Percentiles rank a stretch among this genome's conserved stretches.
Conservation (phyloP, 768 basidiomycete species). For the Podaxis sp. region DNA sequence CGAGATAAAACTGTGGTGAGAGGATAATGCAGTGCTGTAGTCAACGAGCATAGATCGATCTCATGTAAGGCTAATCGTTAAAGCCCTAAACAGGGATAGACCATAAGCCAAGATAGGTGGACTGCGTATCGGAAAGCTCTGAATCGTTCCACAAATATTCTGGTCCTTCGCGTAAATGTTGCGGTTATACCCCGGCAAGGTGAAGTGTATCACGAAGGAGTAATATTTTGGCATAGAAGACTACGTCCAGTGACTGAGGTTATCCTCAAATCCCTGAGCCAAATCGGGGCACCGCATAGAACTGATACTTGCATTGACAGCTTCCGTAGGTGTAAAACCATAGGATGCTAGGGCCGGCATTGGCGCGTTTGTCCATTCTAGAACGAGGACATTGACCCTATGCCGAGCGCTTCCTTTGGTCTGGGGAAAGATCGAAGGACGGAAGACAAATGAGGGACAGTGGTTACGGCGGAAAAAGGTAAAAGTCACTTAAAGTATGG, state of each 20-base stretch:
- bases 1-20: too few species aligned
- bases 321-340: not conserved
- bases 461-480: not conserved
- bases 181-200: not conserved
- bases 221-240: not conserved
- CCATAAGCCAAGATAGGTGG: too few species aligned
- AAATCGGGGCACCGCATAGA: not conserved
- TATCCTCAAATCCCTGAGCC: not conserved
- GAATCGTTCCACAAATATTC: too few species aligned
- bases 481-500: slow-evolving; percentile 8
- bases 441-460: slow-evolving; percentile 4
- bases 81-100: too few species aligned
- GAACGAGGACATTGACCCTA: not conserved
- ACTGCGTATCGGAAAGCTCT: too few species aligned
- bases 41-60: too few species aligned
- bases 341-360: not conserved
- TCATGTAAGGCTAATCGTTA: too few species aligned
- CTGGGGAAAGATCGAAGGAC: not conserved
- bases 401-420: not conserved
- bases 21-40: too few species aligned
- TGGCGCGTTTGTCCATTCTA: not conserved
- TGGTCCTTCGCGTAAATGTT: too few species aligned
- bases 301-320: not conserved
- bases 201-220: not conserved
- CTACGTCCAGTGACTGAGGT: not conserved